Percentiles rank a stretch among this genome's conserved stretches.
Conservation (phyloP, 148 eudicot species). For the Rhododendron ferrugineum region DNA sequence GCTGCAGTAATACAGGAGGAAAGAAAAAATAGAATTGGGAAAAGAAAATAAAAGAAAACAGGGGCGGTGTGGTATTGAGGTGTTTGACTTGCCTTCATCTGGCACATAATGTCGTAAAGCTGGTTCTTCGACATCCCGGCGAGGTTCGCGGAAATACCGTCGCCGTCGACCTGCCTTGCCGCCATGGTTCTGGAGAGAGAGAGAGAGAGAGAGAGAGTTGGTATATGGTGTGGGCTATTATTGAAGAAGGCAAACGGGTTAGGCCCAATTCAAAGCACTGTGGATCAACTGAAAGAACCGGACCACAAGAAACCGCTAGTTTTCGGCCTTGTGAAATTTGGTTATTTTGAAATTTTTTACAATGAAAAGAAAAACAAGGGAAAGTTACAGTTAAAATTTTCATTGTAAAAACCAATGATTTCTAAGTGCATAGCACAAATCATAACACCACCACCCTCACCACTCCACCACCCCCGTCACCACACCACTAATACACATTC, state of each 20-base stretch:
- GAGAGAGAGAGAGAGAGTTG: not conserved
- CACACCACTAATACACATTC: too few species aligned
- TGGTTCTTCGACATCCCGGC: slow-evolving; percentile 83
- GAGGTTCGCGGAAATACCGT: slow-evolving; percentile 52
- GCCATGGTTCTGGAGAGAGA: slow-evolving; percentile 40
- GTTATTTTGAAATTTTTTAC: too few species aligned
- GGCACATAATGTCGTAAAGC: slow-evolving; percentile 89
- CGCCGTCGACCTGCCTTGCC: slow-evolving; percentile 55
- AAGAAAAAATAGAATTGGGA: not conserved
- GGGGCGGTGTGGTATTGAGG: not conserved
- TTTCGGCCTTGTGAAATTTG: not conserved
- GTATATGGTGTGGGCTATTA: not conserved
- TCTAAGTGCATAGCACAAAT: too few species aligned
- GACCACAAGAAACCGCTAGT: not conserved
- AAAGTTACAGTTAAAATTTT: too few species aligned
- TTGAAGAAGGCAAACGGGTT: not conserved
- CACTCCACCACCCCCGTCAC: too few species aligned
- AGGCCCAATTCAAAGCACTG: not conserved
- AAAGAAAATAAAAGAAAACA: not conserved
- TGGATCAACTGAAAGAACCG: not conserved
- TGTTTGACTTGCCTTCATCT: slow-evolving; percentile 61
- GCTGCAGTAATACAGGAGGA: not conserved
- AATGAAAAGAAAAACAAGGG: too few species aligned
- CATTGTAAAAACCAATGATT: too few species aligned
- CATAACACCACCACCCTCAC: too few species aligned